Evolutionary conservation across 2,329 filamentous ascomycete genomes (phyloP).

Genomic region (Phialemoniopsis sp.): DNA sequence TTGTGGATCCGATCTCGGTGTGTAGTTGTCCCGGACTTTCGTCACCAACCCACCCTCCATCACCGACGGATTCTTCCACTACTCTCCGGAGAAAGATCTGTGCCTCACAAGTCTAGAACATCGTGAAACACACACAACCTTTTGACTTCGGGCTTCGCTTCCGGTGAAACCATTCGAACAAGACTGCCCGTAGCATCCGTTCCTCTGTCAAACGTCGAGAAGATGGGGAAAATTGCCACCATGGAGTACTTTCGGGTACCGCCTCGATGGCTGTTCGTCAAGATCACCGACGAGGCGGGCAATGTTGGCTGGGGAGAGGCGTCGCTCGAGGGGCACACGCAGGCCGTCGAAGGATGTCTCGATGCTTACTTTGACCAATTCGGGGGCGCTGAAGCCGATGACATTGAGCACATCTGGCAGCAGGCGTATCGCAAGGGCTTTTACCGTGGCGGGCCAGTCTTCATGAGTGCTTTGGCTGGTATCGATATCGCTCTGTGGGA

Average conservation of each 20-base stretch:
- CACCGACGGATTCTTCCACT: neutral
- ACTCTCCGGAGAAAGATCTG: too few relatives aligned
- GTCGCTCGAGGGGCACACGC: conserved; percentile 60
- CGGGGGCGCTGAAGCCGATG: conserved; percentile 34
- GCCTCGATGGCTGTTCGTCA: conserved; percentile 65
- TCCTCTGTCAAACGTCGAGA: too few relatives aligned
- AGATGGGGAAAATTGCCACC: conserved; percentile 54
- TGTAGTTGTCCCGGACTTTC: too few relatives aligned
- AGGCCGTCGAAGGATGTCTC: conserved; percentile 61
- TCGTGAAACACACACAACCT: too few relatives aligned
- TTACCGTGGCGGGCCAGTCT: conserved; percentile 65
- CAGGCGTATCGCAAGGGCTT: conserved; percentile 59
- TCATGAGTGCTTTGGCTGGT: conserved; percentile 65
- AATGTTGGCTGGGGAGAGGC: conserved; percentile 62
- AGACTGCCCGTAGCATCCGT: too few relatives aligned
- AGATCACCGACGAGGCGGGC: conserved; percentile 56
- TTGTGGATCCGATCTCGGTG: too few relatives aligned
- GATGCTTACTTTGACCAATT: conserved; percentile 54
- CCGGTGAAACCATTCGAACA: too few relatives aligned
- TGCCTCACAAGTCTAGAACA: too few relatives aligned
- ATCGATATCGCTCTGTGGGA: conserved; percentile 70
- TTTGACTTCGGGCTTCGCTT: too few relatives aligned
- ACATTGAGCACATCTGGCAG: conserved; percentile 43
- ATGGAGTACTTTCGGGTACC: conserved; percentile 64
- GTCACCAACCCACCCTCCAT: too few relatives aligned